Evolutionary conservation across 2,329 filamentous ascomycete species (phyloP).

Genomic region (Lecanicillium sp.): DNA sequence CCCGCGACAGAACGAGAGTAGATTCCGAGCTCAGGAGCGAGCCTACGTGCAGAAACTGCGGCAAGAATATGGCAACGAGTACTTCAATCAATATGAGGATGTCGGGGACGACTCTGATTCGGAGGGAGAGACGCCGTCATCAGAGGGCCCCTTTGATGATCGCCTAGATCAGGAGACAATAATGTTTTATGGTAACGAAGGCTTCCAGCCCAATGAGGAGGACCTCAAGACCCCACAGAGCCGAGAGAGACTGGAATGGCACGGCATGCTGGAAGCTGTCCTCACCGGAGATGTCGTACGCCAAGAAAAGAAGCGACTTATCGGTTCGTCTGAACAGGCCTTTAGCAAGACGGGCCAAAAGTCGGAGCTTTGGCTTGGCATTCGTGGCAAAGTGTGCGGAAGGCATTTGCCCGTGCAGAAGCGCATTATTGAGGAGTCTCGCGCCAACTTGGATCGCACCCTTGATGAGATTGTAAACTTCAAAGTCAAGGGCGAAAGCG

Average conservation of each 20-base stretch:
- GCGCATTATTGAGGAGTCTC: slow-evolving; percentile 79
- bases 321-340: slow-evolving; percentile 60
- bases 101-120: slow-evolving; percentile 73
- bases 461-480: slow-evolving; percentile 90
- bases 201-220: slow-evolving; percentile 79
- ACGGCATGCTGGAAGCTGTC: slow-evolving; percentile 93
- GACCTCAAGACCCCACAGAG: slow-evolving; percentile 84
- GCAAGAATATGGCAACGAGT: slow-evolving; percentile 57
- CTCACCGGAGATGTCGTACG: slow-evolving; percentile 93
- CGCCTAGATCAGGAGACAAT: slow-evolving; percentile 86
- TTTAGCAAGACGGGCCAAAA: slow-evolving; percentile 59
- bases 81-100: slow-evolving; percentile 60
- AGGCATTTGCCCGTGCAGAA: slow-evolving; percentile 76
- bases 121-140: slow-evolving; percentile 83
- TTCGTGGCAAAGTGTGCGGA: slow-evolving; percentile 76
- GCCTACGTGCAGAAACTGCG: slow-evolving; percentile 90
- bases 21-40: slow-evolving; percentile 63
- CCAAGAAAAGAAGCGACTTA: slow-evolving; percentile 93
- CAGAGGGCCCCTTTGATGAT: slow-evolving; percentile 77
- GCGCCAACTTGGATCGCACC: slow-evolving; percentile 60
- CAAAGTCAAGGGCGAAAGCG: slow-evolving; percentile 85
- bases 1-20: slow-evolving; percentile 34
- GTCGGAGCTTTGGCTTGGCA: slow-evolving; percentile 78
- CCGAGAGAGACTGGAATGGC: slow-evolving; percentile 90
- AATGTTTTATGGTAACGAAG: slow-evolving; percentile 86